Evolutionary conservation across 306 rosid genomes (phyloP).

Genomic region (Oemleria cerasiformis): DNA sequence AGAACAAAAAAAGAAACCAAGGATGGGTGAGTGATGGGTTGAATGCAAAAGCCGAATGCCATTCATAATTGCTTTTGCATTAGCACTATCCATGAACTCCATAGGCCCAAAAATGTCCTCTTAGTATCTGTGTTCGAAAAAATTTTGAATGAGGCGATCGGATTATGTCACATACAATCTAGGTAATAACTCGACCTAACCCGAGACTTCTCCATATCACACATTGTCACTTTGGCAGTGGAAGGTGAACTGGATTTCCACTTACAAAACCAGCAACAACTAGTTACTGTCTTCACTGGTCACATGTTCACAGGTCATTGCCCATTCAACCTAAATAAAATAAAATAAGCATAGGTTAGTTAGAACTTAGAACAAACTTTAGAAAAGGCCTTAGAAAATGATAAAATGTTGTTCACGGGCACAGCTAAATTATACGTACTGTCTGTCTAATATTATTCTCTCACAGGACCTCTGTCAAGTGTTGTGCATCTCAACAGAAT

Average conservation of each 20-base stretch:
- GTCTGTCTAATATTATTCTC: neutral
- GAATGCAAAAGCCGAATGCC: neutral
- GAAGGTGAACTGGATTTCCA: conserved; percentile 35
- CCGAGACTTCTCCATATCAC: neutral
- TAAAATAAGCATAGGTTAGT: neutral
- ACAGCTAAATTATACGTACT: neutral
- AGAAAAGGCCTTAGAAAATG: neutral
- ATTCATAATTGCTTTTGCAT: conserved; percentile 1
- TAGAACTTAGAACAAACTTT: neutral
- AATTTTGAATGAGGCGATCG: neutral
- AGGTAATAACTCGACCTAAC: too few relatives aligned
- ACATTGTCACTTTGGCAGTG: neutral
- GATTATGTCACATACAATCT: too few relatives aligned
- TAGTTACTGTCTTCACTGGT: conserved; percentile 8
- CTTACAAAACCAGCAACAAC: neutral
- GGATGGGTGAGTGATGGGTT: neutral
- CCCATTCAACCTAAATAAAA: neutral
- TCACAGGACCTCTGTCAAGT: too few relatives aligned
- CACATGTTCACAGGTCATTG: conserved; percentile 11
- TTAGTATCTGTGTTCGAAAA: neutral
- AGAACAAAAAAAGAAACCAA: neutral
- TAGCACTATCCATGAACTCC: neutral
- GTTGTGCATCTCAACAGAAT: neutral
- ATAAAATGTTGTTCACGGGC: conserved; percentile 12
- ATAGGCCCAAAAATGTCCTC: neutral